Base-by-base conservation (phyloP, 2,329 filamentous ascomycete genomes). In the Dactylonectria macrodidyma region DNA sequence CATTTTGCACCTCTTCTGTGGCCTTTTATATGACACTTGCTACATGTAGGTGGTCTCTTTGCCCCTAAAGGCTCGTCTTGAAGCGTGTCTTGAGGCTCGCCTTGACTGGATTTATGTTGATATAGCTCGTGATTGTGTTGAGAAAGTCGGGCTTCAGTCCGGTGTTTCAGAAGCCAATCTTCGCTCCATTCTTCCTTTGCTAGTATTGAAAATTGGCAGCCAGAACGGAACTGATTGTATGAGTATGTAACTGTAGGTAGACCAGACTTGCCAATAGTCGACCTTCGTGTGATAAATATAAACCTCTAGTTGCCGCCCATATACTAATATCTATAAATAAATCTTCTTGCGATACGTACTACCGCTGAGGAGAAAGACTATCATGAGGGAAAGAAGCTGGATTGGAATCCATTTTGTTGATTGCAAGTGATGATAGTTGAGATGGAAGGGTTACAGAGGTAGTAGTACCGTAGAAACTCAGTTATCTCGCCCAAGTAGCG, bases 141-240 rank as follows among this genome's bases (percentile, higher is more conserved):
- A 52, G 50, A 52, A 52, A 52, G 34, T 52, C 50, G 50, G 50
- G 50, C 50, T 52, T 52, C 50, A 52, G 50, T 52, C 22, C 50
- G 50, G 50, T 52, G 50, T 52, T 52, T 52, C 34, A 52, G 50
- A 52, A 52, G 50, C 50, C 50, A 52, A 52, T 52, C 36, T 7
- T 38, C 8, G 36, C 36, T 38, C 36, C 36, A 38, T 38, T 38
- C 36, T 38, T 38, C 36, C 36, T 38, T 38, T 38, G 36, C 36
- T 38, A 38, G 36, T 52, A 52, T 33, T 52, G 50, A 52, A 52
- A 52, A 52, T 52, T 52, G 50, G 50, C 50, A 52, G 50, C 50
- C 50, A 52, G 50, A 52, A 52, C 50, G 50, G 50, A 52, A 52
- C 26, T 33, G 50, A 33, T 52, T 52, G 26, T 4, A 52, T 52